Evolutionary conservation across 2,329 filamentous ascomycete species (phyloP), one percentile per base, ranked within the genome.

Genomic region (Stachybotrys chlorohalonatus): DNA sequence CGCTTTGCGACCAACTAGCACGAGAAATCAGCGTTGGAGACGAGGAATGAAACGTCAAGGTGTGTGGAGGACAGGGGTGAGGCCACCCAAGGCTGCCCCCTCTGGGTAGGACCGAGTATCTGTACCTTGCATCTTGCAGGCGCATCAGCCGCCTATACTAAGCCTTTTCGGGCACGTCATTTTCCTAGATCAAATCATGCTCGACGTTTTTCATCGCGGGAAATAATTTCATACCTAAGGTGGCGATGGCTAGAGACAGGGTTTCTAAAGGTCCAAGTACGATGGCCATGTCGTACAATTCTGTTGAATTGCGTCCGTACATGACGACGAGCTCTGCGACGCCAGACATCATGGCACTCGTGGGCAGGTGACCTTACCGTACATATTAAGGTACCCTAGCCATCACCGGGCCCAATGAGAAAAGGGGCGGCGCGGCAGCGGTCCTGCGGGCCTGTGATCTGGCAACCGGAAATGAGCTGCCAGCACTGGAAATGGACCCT

Each of bases 21-120:
- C 36, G 36, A 13, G 36, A 42, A 42, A 42, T 42, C 36, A 42
- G 36, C 36, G 36, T 42, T 42, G 36, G 36, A 42, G 32, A 52
- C 50, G 32, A 11, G 50, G 50, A 31, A 52, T 52, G 50, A 52
- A 42, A 52, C 50, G 50, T 42, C 30, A 30, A 52, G 30, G 36
- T 42, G 36, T 42, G 36, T 42, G 36, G 36, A 42, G 36, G 36
- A 42, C 36, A 42, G 36, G 36, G 36, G 36, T 7, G 36, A 42
- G 36, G 36, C 36, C 36, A 42, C 50, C 49, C 50, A 42, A 5
- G 7, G 7, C 50, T 42, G 36, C 36, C 36, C 2, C 36, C 8
- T 9, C 13, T 42, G 24, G 36, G 36, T 13, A 42, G 36, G 36
- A 42, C 36, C 9, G 36, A 42, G 36, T 42, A 42, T 13, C 36